These are phyloP conservation scores for Peronospora destructor DNA, from an alignment of 352 stramenopile genomes.

Conservation along the genomic window DNA sequence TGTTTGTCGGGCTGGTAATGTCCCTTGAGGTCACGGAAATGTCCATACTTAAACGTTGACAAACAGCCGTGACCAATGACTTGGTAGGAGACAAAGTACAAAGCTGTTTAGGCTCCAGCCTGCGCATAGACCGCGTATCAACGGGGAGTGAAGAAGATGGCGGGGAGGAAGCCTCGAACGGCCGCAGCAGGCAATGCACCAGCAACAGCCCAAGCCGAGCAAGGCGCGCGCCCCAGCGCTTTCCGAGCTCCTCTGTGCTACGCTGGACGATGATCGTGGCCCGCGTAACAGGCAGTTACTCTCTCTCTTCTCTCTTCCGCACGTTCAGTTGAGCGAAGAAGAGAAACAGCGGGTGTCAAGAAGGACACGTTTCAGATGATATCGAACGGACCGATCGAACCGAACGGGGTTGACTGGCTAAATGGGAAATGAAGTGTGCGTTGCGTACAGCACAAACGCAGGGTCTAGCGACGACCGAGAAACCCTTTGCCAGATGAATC, in stretches of 20 bases:
- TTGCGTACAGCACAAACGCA: conserved; percentile 5
- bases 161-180: conserved; percentile 17
- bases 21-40: neutral
- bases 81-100: conserved; percentile 7
- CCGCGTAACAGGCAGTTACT: neutral
- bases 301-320: neutral
- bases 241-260: conserved; percentile 10
- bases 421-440: conserved; percentile 23
- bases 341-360: neutral
- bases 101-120: conserved; percentile 1
- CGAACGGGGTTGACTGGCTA: conserved; percentile 15
- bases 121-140: conserved; percentile 9
- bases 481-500: conserved; percentile 18
- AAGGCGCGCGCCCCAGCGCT: conserved; percentile 33
- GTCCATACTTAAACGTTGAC: conserved; percentile 20
- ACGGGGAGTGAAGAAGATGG: conserved; percentile 8
- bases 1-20: conserved; percentile 25
- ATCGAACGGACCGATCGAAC: neutral
- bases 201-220: conserved; percentile 31
- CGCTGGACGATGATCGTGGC: conserved; percentile 12
- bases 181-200: conserved; percentile 27
- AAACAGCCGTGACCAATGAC: conserved; percentile 13
- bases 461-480: too few relatives aligned
- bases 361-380: neutral
- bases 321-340: neutral